These are phyloP conservation scores for Lactarius evosmus DNA, from an alignment of 768 basidiomycete genomes.

Conservation along the genomic window DNA sequence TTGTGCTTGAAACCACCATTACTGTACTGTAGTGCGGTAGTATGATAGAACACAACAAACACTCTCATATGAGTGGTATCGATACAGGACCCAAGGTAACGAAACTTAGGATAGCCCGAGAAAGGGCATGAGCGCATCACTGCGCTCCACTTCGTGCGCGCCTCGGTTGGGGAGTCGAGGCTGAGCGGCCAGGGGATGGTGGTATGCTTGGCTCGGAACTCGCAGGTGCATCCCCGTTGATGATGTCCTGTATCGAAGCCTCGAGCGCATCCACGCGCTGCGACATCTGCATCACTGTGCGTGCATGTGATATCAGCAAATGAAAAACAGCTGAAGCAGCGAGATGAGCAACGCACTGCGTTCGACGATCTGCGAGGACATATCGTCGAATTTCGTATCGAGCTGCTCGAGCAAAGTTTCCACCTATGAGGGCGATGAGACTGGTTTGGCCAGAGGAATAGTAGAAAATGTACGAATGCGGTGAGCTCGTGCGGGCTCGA, in stretches of 20 bases:
- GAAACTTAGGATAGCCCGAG: neutral
- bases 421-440: conserved; percentile 49
- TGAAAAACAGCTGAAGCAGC: conserved; percentile 19
- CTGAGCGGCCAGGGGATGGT: conserved; percentile 47
- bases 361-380: conserved; percentile 86
- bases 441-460: neutral
- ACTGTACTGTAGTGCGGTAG: neutral
- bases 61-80: neutral
- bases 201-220: conserved; percentile 45
- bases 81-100: neutral
- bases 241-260: conserved; percentile 87
- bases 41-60: neutral
- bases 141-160: conserved; percentile 15
- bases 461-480: conserved; percentile 68
- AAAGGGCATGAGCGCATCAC: neutral
- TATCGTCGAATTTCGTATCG: conserved; percentile 89
- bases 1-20: too few relatives aligned
- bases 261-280: conserved; percentile 86
- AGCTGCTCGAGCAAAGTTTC: conserved; percentile 85
- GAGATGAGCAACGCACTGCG: conserved; percentile 53
- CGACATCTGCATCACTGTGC: conserved; percentile 88
- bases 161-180: conserved; percentile 5
- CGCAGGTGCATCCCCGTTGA: conserved; percentile 59
- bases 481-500: conserved; percentile 94
- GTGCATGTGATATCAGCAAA: neutral